These are phyloP conservation scores for Xylaria sp. DNA, from an alignment of 2,329 filamentous ascomycete species.

Conservation along the genomic window DNA sequence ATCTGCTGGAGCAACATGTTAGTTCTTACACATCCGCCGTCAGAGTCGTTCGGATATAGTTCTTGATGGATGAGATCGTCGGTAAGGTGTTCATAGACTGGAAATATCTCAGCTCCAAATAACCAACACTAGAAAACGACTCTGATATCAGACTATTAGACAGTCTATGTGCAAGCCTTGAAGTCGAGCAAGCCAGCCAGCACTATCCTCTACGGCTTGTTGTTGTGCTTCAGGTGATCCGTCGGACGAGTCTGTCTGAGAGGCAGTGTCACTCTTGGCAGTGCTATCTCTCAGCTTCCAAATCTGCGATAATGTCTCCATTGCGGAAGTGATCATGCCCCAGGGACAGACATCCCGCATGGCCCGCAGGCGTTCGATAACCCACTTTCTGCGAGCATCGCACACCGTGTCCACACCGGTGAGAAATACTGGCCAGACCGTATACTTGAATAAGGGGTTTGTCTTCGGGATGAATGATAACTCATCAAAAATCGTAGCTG, in stretches of 20 bases:
- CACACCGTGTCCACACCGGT: conserved; percentile 51
- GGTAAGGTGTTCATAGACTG: background rate
- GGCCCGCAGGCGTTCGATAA: conserved; percentile 42
- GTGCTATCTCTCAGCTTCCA: conserved; percentile 40
- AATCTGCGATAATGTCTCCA: conserved; percentile 44
- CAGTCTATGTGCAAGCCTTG: conserved; percentile 41
- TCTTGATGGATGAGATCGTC: background rate
- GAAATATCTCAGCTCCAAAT: background rate
- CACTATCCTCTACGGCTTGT: background rate
- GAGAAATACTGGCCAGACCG: conserved; percentile 55
- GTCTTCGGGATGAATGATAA: conserved; percentile 43
- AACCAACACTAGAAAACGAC: background rate
- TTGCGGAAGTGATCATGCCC: conserved; percentile 47
- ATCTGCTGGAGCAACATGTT: background rate
- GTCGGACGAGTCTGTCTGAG: conserved; percentile 5
- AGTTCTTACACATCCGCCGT: background rate
- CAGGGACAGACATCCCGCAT: conserved; percentile 45
- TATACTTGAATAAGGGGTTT: conserved; percentile 53
- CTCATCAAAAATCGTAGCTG: conserved; percentile 46
- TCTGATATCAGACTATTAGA: conserved; percentile 39
- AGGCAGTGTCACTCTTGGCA: background rate
- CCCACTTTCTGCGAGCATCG: conserved; percentile 43
- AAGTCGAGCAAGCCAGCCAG: conserved; percentile 40
- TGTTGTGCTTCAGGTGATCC: conserved; percentile 7
- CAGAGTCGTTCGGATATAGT: background rate